Evolutionary conservation across 2,329 filamentous ascomycete species (phyloP).

Genomic region (Pyrenochaeta sp.): DNA sequence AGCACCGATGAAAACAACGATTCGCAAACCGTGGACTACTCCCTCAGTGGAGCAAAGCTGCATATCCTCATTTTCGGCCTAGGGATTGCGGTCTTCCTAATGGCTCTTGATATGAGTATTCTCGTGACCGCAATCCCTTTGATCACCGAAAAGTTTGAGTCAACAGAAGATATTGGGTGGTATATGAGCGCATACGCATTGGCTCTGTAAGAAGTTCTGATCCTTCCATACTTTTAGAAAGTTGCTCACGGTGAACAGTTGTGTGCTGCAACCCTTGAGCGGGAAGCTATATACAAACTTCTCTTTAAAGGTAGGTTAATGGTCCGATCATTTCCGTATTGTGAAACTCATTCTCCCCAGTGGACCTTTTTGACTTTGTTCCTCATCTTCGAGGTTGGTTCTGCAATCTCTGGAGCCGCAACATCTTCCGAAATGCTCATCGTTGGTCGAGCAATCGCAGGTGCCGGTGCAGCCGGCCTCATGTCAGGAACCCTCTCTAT

Average conservation of each 20-base stretch:
- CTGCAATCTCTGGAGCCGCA: conserved; percentile 52
- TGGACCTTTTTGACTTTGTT: conserved; percentile 47
- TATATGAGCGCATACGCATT: conserved; percentile 52
- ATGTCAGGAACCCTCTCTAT: conserved; percentile 49
- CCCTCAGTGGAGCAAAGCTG: conserved; percentile 24
- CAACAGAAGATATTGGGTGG: conserved; percentile 58
- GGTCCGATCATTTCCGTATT: no score
- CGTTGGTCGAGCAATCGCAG: conserved; percentile 57
- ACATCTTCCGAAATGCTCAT: conserved; percentile 54
- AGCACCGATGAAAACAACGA: conserved; percentile 4
- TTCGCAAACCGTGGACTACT: conserved; percentile 14
- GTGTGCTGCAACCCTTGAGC: conserved; percentile 45
- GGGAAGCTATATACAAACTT: conserved; percentile 54
- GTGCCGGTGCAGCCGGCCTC: conserved; percentile 56
- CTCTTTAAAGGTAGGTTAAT: conserved; percentile 43
- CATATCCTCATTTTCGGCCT: conserved; percentile 26
- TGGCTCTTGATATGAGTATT: conserved; percentile 36
- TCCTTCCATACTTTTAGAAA: not conserved
- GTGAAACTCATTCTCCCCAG: conserved; percentile 24
- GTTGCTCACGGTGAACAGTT: conserved; percentile 7
- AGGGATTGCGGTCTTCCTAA: conserved; percentile 23
- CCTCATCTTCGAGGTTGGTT: conserved; percentile 56
- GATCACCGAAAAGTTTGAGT: conserved; percentile 59
- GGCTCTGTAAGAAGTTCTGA: conserved; percentile 15
- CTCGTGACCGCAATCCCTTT: conserved; percentile 57